Conservation (phyloP, 129 eudicot species). For the Pittosporum tobira region DNA sequence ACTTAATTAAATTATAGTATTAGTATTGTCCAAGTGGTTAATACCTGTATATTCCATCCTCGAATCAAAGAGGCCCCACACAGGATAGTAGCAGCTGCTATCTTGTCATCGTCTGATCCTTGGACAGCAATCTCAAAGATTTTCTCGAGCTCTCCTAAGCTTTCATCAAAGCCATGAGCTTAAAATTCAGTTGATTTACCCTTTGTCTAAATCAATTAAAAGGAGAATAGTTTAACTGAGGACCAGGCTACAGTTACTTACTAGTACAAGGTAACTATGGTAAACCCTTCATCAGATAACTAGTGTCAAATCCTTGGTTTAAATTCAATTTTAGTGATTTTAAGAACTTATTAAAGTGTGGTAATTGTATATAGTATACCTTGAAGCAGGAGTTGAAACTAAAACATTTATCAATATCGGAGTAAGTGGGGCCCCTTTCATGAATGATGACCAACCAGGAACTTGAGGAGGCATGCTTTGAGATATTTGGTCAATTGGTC, state of each 20-base stretch:
- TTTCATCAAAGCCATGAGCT: constrained; percentile 82
- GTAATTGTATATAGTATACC: constrained; percentile 36
- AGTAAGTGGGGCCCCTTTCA: constrained; percentile 71
- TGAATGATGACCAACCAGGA: constrained; percentile 88
- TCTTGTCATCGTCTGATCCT: constrained; percentile 75
- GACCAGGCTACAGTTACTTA: constrained; percentile 11
- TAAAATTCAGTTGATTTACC: constrained; percentile 69
- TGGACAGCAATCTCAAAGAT: constrained; percentile 70
- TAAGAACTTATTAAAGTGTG: not conserved
- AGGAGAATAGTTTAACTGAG: constrained; percentile 17
- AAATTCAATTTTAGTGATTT: not conserved
- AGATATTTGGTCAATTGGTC: constrained; percentile 52
- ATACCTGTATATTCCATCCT: constrained; percentile 89
- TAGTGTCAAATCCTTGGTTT: too few species aligned
- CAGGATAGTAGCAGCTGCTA: constrained; percentile 75
- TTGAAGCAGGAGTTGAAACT: constrained; percentile 81
- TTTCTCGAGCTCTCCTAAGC: constrained; percentile 91
- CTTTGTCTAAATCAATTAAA: constrained; percentile 30
- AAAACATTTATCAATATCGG: constrained; percentile 61
- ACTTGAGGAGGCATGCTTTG: constrained; percentile 54
- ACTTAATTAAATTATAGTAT: not conserved
- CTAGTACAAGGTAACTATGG: too few species aligned
- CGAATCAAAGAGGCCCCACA: constrained; percentile 72
- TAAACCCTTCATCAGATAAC: too few species aligned
- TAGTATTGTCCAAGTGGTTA: not conserved